Evolutionary conservation across 2,329 filamentous ascomycete species (phyloP), one percentile per base, ranked within the genome.

Genomic region (Camptophora hylomeconis): DNA sequence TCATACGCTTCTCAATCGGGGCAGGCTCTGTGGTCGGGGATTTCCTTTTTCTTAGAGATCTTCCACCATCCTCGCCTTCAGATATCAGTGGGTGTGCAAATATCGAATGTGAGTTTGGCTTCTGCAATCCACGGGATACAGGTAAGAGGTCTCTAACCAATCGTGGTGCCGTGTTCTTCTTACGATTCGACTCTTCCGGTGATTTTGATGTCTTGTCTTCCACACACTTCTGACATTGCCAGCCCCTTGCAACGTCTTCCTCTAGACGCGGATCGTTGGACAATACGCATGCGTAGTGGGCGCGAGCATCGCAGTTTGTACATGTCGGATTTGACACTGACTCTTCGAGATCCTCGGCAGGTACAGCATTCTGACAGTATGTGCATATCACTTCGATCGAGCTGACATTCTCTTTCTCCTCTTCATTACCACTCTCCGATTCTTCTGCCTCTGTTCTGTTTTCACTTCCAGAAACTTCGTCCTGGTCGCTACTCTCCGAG

Each of bases 261-360:
- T 65, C 57, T 44, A 59, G 60, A 45, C 80, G 58, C 39, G 71
- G 71, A 35, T 69, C 69, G 50, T 72, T 70, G 50, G 79, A 71
- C 49, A 78, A 74, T 34, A 83, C 86, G 58, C 87, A 94, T 67
- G 89, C 79, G 53, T 79, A 75, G 62, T 95, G 87, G 48, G 84
- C 87, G 55, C 83, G 80, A 49, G 87, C 80, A 41, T 75, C 75
- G 55, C 87, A 95, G 39, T 72, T 66, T 36, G 63, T 64, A 54
- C 87, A 94, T 29, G 75, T 61, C 36, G 94, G 61, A 51, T 78
- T 83, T 34, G 76, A 65, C 52, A 89, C 83, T 45, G 77, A 89
- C 40, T 86, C 80, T 41, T 81, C 79, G 39, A 70, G 75, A 2
- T 81, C 80, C 44, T 87, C 82, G 39, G 87, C 67, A 31, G 89